Base-by-base conservation (phyloP, 345 rosid species). In the Heritiera littoralis region DNA sequence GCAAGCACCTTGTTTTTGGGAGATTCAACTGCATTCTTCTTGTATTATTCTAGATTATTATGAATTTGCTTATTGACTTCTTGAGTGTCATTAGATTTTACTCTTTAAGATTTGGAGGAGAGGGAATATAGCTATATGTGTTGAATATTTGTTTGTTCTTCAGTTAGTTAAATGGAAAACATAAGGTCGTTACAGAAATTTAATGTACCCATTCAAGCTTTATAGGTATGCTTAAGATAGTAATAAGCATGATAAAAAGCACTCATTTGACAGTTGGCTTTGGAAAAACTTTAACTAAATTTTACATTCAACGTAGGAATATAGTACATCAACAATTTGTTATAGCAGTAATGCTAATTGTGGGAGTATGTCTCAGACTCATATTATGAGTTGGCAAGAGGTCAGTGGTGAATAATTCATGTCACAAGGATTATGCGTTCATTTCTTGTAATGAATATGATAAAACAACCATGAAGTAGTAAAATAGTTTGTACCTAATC, bases 21-120 rank as follows among this genome's bases (percentile, higher is more conserved):
- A 70, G 58, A 30, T 23, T 30, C 20, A 23, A 69, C 58, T 69
- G 74, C 41, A 45, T 69, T 69, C 74, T 48, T 69, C 6, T 60
- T 23, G 73, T 10, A 4, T n/a, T 23, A 68, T 17, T 56, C 60
- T 56, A 56, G 10, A 56, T 18, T 56, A 18, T 56, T 9, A 54
- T 68, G 17, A 68, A 68, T 45, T 43, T 45, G 15, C 72, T 35
- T 68, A 18, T 68, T 6, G 72, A 12, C 14, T 66, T 45, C 49
- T 41, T 18, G 11, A 41, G 60, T 66, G 48, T 38, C 2, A 8
- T 17, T 40, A 66, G 49, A 14, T 66, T 66, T 66, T 40, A 66
- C 48, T 66, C 28, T 66, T 66, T 40, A 40, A 41, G 28, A n/a
- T 41, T 40, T 18, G 49, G 28, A 41, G 49, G 69, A 38, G 7